Conservation (phyloP, 2,329 filamentous ascomycete genomes). For the Phoma herbarum region DNA sequence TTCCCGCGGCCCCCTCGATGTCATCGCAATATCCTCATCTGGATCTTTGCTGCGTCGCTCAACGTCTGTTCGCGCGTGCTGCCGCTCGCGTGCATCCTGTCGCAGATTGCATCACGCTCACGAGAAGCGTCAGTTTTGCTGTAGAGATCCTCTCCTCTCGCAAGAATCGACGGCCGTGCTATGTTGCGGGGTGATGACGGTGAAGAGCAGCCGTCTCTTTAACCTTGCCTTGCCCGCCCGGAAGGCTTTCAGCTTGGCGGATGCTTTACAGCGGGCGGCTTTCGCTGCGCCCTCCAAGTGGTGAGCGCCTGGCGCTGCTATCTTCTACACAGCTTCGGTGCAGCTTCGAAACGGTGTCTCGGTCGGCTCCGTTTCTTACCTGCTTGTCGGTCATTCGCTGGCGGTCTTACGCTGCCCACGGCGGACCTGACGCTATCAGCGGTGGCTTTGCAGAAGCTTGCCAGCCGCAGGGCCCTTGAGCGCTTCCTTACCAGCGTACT, state of each 20-base stretch:
- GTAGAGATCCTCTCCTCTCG: conserved; percentile 24
- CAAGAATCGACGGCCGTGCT: conserved; percentile 20
- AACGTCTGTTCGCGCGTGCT: conserved; percentile 22
- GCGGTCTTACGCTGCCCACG: conserved; percentile 12
- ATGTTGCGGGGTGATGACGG: conserved; percentile 27
- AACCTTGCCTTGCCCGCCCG: conserved; percentile 22
- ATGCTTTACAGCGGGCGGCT: conserved; percentile 39
- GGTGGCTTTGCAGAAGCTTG: conserved; percentile 37
- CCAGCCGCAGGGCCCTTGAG: conserved; percentile 36
- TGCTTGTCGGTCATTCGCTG: conserved; percentile 35
- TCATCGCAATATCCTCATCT: conserved; percentile 35
- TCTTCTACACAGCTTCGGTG: conserved; percentile 50
- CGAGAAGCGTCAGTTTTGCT: conserved; percentile 5
- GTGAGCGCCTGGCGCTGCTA: conserved; percentile 38
- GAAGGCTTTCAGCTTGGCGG: conserved; percentile 28
- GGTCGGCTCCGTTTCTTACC: conserved; percentile 46
- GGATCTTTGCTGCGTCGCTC: conserved; percentile 27
- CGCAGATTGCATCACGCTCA: conserved; percentile 30
- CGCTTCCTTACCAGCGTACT: conserved; percentile 28
- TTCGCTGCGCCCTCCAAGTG: conserved; percentile 29
- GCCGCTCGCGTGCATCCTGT: conserved; percentile 31
- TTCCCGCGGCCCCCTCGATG: conserved; percentile 33
- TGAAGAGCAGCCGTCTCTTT: conserved; percentile 22
- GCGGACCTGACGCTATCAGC: conserved; percentile 43
- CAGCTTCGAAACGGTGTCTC: conserved; percentile 43